These are phyloP conservation scores for Sordariomycetes sp. DNA, from an alignment of 2,329 filamentous ascomycete species.

Conservation along the genomic window DNA sequence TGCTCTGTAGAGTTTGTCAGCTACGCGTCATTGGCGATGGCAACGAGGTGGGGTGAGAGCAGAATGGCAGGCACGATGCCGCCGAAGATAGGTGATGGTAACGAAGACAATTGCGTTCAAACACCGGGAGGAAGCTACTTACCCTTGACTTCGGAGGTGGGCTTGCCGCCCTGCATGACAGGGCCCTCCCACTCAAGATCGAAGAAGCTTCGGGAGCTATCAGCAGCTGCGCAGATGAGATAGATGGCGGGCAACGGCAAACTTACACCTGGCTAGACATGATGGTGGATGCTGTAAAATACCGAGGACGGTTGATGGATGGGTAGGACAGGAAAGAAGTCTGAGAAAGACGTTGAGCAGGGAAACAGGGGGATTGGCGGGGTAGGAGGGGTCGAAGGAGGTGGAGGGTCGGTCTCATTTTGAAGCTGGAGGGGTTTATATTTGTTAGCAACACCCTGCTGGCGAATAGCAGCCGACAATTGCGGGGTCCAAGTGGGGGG, in stretches of 20 bases:
- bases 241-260: background rate
- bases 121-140: constrained; percentile 20
- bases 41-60: background rate
- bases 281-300: constrained; percentile 48
- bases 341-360: constrained; percentile 22
- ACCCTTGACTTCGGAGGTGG: constrained; percentile 46
- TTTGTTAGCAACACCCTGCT: constrained; percentile 19
- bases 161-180: constrained; percentile 44
- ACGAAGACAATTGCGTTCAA: background rate
- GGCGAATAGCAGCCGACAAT: constrained; percentile 11
- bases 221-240: constrained; percentile 8
- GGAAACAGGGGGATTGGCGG: constrained; percentile 22
- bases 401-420: constrained; percentile 28
- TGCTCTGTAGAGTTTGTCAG: constrained; percentile 37
- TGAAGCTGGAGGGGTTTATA: constrained; percentile 25
- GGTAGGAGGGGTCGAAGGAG: constrained; percentile 29
- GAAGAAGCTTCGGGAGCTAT: constrained; percentile 43
- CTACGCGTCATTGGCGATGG: background rate
- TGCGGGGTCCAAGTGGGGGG: constrained; percentile 2
- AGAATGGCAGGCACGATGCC: background rate
- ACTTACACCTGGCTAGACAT: constrained; percentile 63
- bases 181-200: constrained; percentile 63
- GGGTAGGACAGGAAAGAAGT: constrained; percentile 15
- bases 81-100: background rate
- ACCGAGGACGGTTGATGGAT: constrained; percentile 24